These are phyloP conservation scores for Pholiota adiposa DNA, from an alignment of 1,284 basidiomycete species.

Conservation along the genomic window DNA sequence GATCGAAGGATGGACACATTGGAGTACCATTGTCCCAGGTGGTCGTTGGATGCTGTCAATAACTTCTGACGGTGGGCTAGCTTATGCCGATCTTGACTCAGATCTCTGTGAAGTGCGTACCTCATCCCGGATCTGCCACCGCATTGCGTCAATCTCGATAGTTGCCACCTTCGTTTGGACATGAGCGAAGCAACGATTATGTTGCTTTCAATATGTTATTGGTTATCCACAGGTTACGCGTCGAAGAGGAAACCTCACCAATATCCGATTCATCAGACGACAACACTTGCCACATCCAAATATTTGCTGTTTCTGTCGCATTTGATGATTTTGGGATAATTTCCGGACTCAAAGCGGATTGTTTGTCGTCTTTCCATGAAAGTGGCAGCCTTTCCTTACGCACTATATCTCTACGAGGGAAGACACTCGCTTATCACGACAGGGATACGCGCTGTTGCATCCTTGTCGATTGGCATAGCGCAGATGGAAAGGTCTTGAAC, in stretches of 20 bases:
- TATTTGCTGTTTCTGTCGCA: neutral
- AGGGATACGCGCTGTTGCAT: neutral
- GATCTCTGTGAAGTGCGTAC: neutral
- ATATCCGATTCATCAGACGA: neutral
- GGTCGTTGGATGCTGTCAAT: neutral
- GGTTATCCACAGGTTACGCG: neutral
- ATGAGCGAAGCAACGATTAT: neutral
- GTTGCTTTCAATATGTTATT: neutral
- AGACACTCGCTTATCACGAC: neutral
- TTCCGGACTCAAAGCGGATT: neutral
- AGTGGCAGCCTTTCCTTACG: neutral
- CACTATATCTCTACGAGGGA: neutral
- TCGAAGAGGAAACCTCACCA: neutral
- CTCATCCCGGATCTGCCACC: neutral
- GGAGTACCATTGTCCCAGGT: neutral
- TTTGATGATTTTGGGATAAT: neutral
- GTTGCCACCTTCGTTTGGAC: neutral
- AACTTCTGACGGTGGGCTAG: neutral
- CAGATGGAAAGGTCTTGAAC: neutral
- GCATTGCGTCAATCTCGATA: neutral
- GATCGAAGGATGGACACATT: neutral
- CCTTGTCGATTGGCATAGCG: neutral
- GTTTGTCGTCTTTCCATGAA: neutral
- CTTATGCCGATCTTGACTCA: neutral
- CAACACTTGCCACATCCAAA: neutral